Percentiles rank a stretch among this genome's conserved stretches.
Evolutionary conservation across 2,329 filamentous ascomycete species (phyloP).

Genomic region (Alternaria sp.): DNA sequence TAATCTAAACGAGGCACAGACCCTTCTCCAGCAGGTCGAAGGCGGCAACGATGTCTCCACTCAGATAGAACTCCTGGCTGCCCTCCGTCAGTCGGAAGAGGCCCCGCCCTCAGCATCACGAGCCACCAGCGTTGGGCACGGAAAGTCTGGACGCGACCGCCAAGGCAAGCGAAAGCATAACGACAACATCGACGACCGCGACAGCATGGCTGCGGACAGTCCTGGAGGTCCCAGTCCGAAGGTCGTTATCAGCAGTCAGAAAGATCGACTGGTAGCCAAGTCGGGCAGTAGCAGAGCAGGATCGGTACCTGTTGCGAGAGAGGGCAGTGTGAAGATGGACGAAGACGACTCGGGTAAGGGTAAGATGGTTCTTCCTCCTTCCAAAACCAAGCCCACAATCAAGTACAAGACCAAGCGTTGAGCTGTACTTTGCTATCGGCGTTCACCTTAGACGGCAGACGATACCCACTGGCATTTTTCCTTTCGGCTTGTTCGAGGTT

Average conservation of each 20-base stretch:
- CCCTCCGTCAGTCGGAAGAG: constrained; percentile 56
- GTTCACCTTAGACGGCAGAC: constrained; percentile 20
- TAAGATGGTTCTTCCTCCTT: constrained; percentile 45
- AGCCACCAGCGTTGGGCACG: constrained; percentile 38
- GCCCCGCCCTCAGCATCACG: constrained; percentile 43
- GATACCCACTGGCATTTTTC: constrained; percentile 26
- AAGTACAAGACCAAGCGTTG: constrained; percentile 24
- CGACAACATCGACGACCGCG: constrained; percentile 46
- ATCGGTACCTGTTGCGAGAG: constrained; percentile 54
- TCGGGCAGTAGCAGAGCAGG: constrained; percentile 49
- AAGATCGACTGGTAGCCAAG: constrained; percentile 49
- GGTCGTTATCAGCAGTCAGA: constrained; percentile 37
- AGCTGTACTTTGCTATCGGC: constrained; percentile 12
- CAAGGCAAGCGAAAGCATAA: constrained; percentile 47
- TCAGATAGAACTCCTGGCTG: constrained; percentile 55
- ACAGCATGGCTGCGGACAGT: constrained; percentile 48
- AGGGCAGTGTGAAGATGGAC: constrained; percentile 59
- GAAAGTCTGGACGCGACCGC: constrained; percentile 46
- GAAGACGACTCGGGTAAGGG: constrained; percentile 54
- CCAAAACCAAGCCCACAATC: constrained; percentile 21
- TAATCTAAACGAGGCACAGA: constrained; percentile 53
- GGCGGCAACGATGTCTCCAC: constrained; percentile 50
- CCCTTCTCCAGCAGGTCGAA: constrained; percentile 52
- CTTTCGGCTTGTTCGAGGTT: constrained; percentile 23
- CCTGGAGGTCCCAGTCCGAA: constrained; percentile 46